Conservation (phyloP, 225 moss, liverwort and hornwort species). For the Lunularia cruciata region DNA sequence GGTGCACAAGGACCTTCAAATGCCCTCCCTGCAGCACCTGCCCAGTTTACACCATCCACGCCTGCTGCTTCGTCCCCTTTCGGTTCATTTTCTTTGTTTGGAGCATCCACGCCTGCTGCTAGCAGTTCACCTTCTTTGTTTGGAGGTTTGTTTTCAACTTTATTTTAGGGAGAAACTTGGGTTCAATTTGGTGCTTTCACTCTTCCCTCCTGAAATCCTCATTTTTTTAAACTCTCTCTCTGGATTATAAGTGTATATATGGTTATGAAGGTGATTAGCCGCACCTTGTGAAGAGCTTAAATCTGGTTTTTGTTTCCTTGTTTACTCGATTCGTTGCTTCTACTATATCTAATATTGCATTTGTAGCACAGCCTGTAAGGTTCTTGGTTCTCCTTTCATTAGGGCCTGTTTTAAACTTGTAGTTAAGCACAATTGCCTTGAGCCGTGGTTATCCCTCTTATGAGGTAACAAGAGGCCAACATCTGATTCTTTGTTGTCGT, state of each 20-base stretch:
- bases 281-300: too few relatives aligned
- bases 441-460: too few relatives aligned
- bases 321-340: too few relatives aligned
- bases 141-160: conserved; percentile 60
- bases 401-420: too few relatives aligned
- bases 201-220: neutral
- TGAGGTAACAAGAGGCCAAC: too few relatives aligned
- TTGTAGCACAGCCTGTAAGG: too few relatives aligned
- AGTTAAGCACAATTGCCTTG: too few relatives aligned
- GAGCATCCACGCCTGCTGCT: conserved; percentile 58
- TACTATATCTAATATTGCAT: too few relatives aligned
- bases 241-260: too few relatives aligned
- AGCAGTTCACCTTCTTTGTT: conserved; percentile 34
- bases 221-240: neutral
- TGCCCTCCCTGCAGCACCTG: conserved; percentile 51
- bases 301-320: too few relatives aligned
- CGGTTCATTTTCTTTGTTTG: conserved; percentile 73
- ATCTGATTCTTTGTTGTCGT: conserved; percentile 2
- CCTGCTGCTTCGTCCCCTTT: conserved; percentile 56
- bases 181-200: neutral
- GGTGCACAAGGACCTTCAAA: conserved; percentile 43
- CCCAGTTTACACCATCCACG: conserved; percentile 62
- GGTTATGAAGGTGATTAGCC: too few relatives aligned
- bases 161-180: neutral
- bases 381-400: too few relatives aligned